phyloP scores from a whole-genome alignment of 192 early-diverging fungal genomes.

The Lunasporangiospora selenospora region DNA sequence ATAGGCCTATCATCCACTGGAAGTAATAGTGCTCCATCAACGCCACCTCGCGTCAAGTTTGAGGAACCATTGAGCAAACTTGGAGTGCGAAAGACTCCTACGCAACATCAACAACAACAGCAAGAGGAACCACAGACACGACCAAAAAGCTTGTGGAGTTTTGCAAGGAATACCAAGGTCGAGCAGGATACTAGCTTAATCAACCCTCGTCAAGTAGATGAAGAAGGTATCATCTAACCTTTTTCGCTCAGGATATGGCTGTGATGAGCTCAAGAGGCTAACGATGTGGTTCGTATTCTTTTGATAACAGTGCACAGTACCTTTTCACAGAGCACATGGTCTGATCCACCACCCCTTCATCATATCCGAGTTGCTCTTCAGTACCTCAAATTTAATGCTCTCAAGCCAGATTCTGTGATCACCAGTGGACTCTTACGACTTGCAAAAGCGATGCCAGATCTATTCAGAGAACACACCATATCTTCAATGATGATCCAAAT shows the following conservation, averaged over 20 bases:
- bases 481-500: constrained; percentile 35
- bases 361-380: constrained; percentile 26
- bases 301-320: constrained; percentile 22
- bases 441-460: constrained; percentile 22
- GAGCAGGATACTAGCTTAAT: constrained; percentile 20
- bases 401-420: constrained; percentile 40
- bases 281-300: background rate
- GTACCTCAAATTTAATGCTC: constrained; percentile 34
- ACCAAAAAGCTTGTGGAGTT: constrained; percentile 19
- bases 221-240: constrained; percentile 29
- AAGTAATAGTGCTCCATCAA: constrained; percentile 30
- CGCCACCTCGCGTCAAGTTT: constrained; percentile 32
- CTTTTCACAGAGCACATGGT: constrained; percentile 26
- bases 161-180: constrained; percentile 13
- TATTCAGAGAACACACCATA: constrained; percentile 19
- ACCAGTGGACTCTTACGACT: constrained; percentile 37
- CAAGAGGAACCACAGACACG: constrained; percentile 1
- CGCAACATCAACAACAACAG: constrained; percentile 12
- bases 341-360: constrained; percentile 31
- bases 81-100: constrained; percentile 25
- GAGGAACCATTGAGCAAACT: constrained; percentile 28
- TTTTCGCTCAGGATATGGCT: no score
- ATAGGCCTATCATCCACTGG: constrained; percentile 14
- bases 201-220: constrained; percentile 40
- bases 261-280: background rate